Evolutionary conservation across 768 basidiomycete genomes (phyloP).

Genomic region (Cantharellus cinnabarinus): DNA sequence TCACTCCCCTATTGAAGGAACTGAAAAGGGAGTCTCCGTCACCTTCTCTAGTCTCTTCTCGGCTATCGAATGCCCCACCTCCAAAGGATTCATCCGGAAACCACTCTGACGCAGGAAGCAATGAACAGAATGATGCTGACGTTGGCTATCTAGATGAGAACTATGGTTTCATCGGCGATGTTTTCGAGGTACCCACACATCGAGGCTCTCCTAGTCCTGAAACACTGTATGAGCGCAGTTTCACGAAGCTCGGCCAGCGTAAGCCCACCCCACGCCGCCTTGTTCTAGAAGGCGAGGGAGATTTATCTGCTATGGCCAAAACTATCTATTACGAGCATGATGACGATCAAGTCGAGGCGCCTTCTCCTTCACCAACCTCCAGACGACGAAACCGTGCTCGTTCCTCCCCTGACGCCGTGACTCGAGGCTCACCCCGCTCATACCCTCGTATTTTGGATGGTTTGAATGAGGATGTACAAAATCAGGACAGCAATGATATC

Average conservation of each 20-base stretch:
- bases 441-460: conserved; percentile 2
- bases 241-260: background rate
- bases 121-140: background rate
- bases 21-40: too few relatives aligned
- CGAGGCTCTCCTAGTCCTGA: background rate
- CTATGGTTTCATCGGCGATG: background rate
- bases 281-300: background rate
- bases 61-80: background rate
- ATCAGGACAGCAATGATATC: background rate
- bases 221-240: background rate
- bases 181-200: background rate
- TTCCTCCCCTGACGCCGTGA: background rate
- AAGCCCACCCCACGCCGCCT: background rate
- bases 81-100: background rate
- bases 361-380: background rate
- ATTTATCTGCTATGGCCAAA: background rate
- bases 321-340: conserved; percentile 2
- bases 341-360: background rate
- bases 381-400: background rate
- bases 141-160: background rate
- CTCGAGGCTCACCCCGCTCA: conserved; percentile 1
- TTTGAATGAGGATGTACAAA: background rate
- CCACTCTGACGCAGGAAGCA: background rate
- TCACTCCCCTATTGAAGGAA: too few relatives aligned
- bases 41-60: background rate